Conservation (phyloP, 345 rosid genomes). For the Corymbia maculata region DNA sequence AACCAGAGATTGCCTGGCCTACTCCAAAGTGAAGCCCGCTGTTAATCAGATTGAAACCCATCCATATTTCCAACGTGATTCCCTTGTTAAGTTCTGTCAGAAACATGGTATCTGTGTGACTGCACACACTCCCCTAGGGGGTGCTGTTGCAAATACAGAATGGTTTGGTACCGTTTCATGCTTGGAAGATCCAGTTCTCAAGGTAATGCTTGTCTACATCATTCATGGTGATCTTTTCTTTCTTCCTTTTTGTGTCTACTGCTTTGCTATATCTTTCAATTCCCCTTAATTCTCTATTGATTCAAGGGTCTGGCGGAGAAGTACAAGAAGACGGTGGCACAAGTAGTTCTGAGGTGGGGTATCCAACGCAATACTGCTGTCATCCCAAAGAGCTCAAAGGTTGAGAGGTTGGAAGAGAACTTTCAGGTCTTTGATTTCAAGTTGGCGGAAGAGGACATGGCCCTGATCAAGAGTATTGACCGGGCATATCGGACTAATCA, state of each 20-base stretch:
- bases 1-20: constrained; percentile 85
- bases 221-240: not conserved
- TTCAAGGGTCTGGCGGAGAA: constrained; percentile 65
- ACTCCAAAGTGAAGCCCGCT: constrained; percentile 91
- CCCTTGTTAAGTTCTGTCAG: constrained; percentile 82
- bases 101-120: constrained; percentile 77
- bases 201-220: constrained; percentile 22
- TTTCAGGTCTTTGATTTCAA: constrained; percentile 53
- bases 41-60: constrained; percentile 93
- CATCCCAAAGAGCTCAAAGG: constrained; percentile 69
- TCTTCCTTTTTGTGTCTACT: not conserved
- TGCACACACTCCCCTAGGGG: constrained; percentile 87
- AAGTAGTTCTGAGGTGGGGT: constrained; percentile 73
- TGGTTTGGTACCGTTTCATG: constrained; percentile 71
- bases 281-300: not conserved
- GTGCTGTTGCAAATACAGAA: constrained; percentile 62
- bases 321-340: constrained; percentile 67
- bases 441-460: constrained; percentile 67
- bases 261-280: not conserved
- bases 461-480: constrained; percentile 42
- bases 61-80: constrained; percentile 88
- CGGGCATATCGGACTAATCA: constrained; percentile 58
- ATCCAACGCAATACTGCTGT: constrained; percentile 66
- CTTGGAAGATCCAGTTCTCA: constrained; percentile 69
- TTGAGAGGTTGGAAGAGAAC: constrained; percentile 60